phyloP scores from a whole-genome alignment of 352 stramenopile genomes.

The Pythium phragmitis region DNA sequence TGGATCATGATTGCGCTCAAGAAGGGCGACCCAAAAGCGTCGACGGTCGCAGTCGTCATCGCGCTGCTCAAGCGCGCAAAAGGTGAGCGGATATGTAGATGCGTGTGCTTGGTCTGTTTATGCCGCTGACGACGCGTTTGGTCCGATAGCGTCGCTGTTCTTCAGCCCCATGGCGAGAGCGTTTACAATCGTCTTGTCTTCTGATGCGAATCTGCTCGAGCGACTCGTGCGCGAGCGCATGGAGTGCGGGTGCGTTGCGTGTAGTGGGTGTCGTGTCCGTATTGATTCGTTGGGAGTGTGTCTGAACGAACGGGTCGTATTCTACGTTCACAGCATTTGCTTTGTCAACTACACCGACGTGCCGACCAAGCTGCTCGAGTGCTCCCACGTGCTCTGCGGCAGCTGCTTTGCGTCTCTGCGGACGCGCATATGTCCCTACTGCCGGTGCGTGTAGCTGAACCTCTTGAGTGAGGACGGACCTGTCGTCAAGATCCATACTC shows the following conservation, averaged over 20 bases:
- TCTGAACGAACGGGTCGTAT: background rate
- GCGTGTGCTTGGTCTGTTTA: no score
- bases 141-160: slow-evolving; percentile 2
- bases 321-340: slow-evolving; percentile 18
- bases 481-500: no score
- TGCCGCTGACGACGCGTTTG: no score
- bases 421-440: slow-evolving; percentile 18
- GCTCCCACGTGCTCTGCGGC: slow-evolving; percentile 19
- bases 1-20: slow-evolving; percentile 17
- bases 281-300: background rate
- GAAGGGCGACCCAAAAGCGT: background rate
- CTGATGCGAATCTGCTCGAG: slow-evolving; percentile 13
- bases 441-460: slow-evolving; percentile 19
- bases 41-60: background rate
- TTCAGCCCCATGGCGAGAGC: slow-evolving; percentile 6
- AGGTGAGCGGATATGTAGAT: background rate
- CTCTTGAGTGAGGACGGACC: no score
- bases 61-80: background rate
- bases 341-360: slow-evolving; percentile 11
- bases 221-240: slow-evolving; percentile 25
- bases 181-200: slow-evolving; percentile 19
- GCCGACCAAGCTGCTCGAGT: slow-evolving; percentile 22
- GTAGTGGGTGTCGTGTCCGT: background rate
- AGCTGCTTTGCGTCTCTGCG: slow-evolving; percentile 8
- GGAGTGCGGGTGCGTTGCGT: slow-evolving; percentile 28